Conservation (phyloP, 2,329 filamentous ascomycete genomes). For the Claviceps quebecensis region DNA sequence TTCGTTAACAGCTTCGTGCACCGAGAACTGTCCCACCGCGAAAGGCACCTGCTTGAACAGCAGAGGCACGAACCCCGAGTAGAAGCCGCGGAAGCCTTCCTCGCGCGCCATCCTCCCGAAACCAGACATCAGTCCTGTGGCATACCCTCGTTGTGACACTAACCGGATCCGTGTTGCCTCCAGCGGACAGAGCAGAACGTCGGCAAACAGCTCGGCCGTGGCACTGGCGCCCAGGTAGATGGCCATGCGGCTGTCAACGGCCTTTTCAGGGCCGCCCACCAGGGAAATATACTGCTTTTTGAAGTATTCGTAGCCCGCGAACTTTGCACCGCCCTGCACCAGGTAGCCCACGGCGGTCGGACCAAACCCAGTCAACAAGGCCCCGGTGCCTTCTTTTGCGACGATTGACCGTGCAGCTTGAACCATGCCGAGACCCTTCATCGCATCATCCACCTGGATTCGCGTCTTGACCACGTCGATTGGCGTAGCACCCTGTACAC, state of each 20-base stretch:
- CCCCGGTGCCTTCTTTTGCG: slow-evolving; percentile 62
- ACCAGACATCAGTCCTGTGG: slow-evolving; percentile 54
- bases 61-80: slow-evolving; percentile 79
- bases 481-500: slow-evolving; percentile 34
- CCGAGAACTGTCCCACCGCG: slow-evolving; percentile 88
- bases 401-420: slow-evolving; percentile 68
- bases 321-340: slow-evolving; percentile 81
- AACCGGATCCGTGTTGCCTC: slow-evolving; percentile 71
- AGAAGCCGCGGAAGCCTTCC: slow-evolving; percentile 71
- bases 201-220: slow-evolving; percentile 56
- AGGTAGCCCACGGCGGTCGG: slow-evolving; percentile 80
- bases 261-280: slow-evolving; percentile 38
- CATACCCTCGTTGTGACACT: slow-evolving; percentile 69
- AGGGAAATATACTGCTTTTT: slow-evolving; percentile 72
- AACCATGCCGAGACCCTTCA: slow-evolving; percentile 75
- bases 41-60: slow-evolving; percentile 86
- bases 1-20: slow-evolving; percentile 80
- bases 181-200: slow-evolving; percentile 76
- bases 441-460: slow-evolving; percentile 75
- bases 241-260: slow-evolving; percentile 30
- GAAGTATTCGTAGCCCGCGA: slow-evolving; percentile 88
- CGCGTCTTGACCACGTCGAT: slow-evolving; percentile 73
- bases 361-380: slow-evolving; percentile 70
- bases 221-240: slow-evolving; percentile 63
- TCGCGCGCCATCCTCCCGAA: slow-evolving; percentile 62